Evolutionary conservation across 331 rosid genomes (phyloP).

Genomic region (Phaseolus coccineus): DNA sequence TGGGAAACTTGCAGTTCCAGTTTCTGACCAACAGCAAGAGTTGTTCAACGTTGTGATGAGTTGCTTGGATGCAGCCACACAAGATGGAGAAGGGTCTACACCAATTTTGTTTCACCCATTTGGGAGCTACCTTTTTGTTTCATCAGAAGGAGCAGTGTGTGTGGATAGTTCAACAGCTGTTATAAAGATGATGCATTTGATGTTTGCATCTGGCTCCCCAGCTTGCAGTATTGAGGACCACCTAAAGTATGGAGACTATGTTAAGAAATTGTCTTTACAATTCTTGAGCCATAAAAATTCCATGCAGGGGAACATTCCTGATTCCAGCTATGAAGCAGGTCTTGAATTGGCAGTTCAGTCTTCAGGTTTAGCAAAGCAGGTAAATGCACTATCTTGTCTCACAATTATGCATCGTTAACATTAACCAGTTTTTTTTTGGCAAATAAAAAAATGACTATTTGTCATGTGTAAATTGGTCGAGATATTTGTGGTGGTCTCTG

Average conservation of each 20-base stretch:
- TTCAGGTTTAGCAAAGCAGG: constrained; percentile 64
- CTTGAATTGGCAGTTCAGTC: constrained; percentile 69
- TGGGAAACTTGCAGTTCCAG: constrained; percentile 44
- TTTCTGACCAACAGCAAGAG: constrained; percentile 44
- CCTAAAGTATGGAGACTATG: constrained; percentile 71
- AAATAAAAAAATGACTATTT: too few relatives aligned
- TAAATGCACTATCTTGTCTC: constrained; percentile 30
- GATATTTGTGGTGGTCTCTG: not conserved
- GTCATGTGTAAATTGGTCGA: not conserved
- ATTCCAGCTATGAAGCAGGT: constrained; percentile 75
- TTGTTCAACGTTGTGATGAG: constrained; percentile 46
- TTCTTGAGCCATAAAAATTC: constrained; percentile 51
- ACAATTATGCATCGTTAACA: not conserved
- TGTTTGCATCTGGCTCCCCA: constrained; percentile 50
- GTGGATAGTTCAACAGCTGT: constrained; percentile 61
- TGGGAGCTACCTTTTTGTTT: constrained; percentile 67
- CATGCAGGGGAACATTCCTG: constrained; percentile 45
- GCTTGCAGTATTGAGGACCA: constrained; percentile 60
- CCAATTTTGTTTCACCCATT: constrained; percentile 60
- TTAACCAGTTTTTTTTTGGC: not conserved
- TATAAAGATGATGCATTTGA: constrained; percentile 68
- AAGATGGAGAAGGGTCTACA: constrained; percentile 42
- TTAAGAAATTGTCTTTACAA: constrained; percentile 48
- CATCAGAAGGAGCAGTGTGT: constrained; percentile 66
- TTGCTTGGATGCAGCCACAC: constrained; percentile 48